Evolutionary conservation across 192 early-diverging fungal genomes (phyloP), one percentile per base, ranked within the genome.

Genomic region (Ambispora gerdemannii): DNA sequence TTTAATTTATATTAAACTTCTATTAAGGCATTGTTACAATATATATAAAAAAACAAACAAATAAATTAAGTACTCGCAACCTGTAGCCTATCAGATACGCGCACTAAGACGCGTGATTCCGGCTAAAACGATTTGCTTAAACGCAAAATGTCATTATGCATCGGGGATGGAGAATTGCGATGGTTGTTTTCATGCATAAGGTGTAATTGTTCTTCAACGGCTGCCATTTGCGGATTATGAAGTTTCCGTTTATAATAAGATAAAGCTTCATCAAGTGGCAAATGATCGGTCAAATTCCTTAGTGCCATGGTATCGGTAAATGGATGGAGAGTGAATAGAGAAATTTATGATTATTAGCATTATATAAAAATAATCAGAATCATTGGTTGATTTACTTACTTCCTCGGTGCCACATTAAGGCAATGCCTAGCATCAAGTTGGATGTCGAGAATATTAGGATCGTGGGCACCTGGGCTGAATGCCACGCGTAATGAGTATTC

Each of bases 401-500:
- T 80, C 63, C 94, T 81, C 17, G 91, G 93, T 51, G 88, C 87
- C 1, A 95, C 95, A 30, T 88, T 87, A 30, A 98, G 70, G 33
- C 89, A 89, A 58, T 96, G 95, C 68, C 88, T 84, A 0, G 86
- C 84, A 68, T 96, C 94, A 71, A 96, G 82, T 52, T 89, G 88
- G 20, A 93, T 81, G 70, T 97, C 96, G 32, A 97, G 81, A 24
- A 98, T 84, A 66, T 96, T 93, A 62, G 91, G 83, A 75, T 92
- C 90, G 67, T 93, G 89, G 33, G 96, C 93, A 2, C 96, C 96
- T 4, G 93, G 93, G 19, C 89, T 91, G 72, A 97, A 94, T 3
- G 87, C 91, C 32, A 98, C 85, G 4, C 96, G 80, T 20, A 98
- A 81, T 7, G 93, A 95, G 73, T 92, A 95, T 77, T 98, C 96